These are phyloP conservation scores for Tieghemostelium lacteum DNA, from an alignment of 78 protist species.

Conservation along the genomic window DNA sequence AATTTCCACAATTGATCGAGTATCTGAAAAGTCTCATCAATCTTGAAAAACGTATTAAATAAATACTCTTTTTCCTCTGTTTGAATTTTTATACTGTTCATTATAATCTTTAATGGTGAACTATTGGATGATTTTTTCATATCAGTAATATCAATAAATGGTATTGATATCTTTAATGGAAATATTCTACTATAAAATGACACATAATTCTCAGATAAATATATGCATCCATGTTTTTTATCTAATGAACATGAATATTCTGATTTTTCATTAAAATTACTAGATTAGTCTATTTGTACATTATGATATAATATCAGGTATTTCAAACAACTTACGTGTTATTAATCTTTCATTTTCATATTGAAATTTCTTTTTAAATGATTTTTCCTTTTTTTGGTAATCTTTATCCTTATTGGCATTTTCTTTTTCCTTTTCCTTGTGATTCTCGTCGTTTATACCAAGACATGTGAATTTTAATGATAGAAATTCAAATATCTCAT, in stretches of 20 bases:
- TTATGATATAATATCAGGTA: not conserved
- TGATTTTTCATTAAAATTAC: not conserved
- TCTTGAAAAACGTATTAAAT: constrained; percentile 64
- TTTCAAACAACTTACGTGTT: constrained; percentile 5
- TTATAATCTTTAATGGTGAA: constrained; percentile 13
- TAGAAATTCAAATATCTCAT: constrained; percentile 52
- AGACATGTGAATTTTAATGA: constrained; percentile 62
- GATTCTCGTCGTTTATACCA: constrained; percentile 46
- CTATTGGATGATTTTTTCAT: constrained; percentile 39
- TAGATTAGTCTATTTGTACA: not conserved
- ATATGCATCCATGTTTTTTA: constrained; percentile 75
- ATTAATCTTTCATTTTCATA: constrained; percentile 34
- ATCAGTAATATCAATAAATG: constrained; percentile 31
- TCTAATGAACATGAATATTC: constrained; percentile 71
- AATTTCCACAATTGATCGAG: constrained; percentile 64
- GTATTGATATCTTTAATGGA: constrained; percentile 20
- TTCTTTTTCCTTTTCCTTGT: constrained; percentile 30
- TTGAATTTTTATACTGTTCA: constrained; percentile 45
- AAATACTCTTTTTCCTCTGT: constrained; percentile 44
- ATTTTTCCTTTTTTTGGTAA: constrained; percentile 25
- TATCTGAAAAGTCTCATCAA: constrained; percentile 69
- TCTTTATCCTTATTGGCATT: constrained; percentile 48
- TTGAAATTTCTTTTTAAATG: constrained; percentile 49
- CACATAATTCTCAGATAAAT: constrained; percentile 58
- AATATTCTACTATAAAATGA: constrained; percentile 50